Evolutionary conservation across 1,139 yeast genomes (phyloP).

Genomic region (Scheffersomyces quercinus): DNA sequence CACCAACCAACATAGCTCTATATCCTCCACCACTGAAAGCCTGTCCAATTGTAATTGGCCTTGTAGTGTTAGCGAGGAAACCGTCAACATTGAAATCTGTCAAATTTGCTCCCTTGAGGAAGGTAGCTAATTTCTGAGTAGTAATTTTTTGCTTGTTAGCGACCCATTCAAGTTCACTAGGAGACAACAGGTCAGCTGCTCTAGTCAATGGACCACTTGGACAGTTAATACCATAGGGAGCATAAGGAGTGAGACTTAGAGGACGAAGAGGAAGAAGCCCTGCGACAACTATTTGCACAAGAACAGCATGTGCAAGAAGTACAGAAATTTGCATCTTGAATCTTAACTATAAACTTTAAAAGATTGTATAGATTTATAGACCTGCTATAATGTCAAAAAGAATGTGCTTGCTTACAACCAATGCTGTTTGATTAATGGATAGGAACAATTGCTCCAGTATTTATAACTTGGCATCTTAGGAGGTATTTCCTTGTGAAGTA

Average conservation of each 20-base stretch:
- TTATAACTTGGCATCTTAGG: no score
- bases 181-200: constrained; percentile 29
- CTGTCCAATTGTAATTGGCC: constrained; percentile 58
- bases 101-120: constrained; percentile 16
- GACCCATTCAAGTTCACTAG: constrained; percentile 40
- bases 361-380: no score
- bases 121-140: constrained; percentile 46
- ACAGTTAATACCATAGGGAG: constrained; percentile 61
- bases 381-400: no score
- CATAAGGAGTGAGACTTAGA: constrained; percentile 31
- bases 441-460: no score
- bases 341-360: no score
- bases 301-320: no score
- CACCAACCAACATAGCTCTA: constrained; percentile 86
- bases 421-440: no score
- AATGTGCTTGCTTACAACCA: no score
- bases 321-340: no score
- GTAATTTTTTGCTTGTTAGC: constrained; percentile 53
- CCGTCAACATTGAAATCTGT: constrained; percentile 16
- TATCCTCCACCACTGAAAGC: constrained; percentile 93
- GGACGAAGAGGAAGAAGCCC: no score
- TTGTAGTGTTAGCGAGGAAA: constrained; percentile 16
- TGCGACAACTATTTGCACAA: no score
- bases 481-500: no score
- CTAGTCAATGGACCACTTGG: constrained; percentile 21